Base-by-base conservation (phyloP, 2,329 filamentous ascomycete genomes). In the Penicillium italicum region DNA sequence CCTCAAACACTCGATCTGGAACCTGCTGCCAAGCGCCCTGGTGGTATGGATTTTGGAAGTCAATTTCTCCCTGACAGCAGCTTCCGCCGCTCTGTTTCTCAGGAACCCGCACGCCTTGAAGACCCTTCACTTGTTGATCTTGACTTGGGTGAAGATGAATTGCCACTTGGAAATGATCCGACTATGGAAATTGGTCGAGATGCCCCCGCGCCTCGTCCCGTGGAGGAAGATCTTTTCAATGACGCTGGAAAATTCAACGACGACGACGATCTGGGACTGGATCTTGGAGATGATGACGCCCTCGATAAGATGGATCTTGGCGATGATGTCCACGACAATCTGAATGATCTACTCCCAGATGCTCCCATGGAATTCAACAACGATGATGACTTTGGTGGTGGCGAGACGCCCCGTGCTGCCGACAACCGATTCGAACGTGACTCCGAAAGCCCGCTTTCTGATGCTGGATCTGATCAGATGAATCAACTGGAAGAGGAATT, bases 111-210 rank as follows among this genome's bases (percentile, higher is more conserved):
- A 28, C 79, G 75, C 57, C 70, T 76, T 61, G 88, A 90, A 66
- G 80, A 91, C 50, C 88, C 88, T 53, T 79, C 91, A 28, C 83
- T 89, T 61, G 77, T 93, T 53, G 88, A 91, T 65, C 86, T 92
- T 63, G 88, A 88, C 63, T 80, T 94, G 58, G 79, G 81, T 56
- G 80, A 82, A 28, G 78, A 84, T 57, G 79, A 83, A 60, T 78
- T 91, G 33, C 87, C 91, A 62, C 82, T 91, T 58, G 84, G 82
- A 33, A 82, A 85, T 50, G 75, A 79, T 53, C 74, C 79, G 57
- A 94, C 87, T 67, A 86, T 97, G 56, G 94, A 99, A 86, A 81
- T 91, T 65, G 94, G 93, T 68, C 89, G 93, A 85, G 88, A 96
- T 64, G 92, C 89, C 20, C 86, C 89, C 5, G 80, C 84, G 16